Conservation (phyloP, 805 yeast genomes). For the Candida namnaoensis region DNA sequence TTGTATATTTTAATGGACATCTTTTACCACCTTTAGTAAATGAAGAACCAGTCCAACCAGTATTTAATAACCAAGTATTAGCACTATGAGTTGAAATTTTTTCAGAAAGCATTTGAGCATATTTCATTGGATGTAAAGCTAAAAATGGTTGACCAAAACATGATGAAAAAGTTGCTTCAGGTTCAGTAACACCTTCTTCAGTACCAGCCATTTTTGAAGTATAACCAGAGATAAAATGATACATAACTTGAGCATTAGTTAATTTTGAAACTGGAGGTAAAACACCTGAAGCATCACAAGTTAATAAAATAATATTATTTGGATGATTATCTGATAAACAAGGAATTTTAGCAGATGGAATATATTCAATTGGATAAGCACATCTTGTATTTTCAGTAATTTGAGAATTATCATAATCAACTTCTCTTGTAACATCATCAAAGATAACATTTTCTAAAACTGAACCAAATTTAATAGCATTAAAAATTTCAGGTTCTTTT, state of each 20-base stretch:
- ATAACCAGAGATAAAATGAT: conserved; percentile 97
- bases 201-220: conserved; percentile 99
- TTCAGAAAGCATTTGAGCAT: conserved; percentile 92
- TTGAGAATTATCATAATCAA: conserved; percentile 73
- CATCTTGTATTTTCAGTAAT: conserved; percentile 98
- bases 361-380: conserved; percentile 96
- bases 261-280: conserved; percentile 94
- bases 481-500: conserved; percentile 96
- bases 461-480: conserved; percentile 91
- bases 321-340: conserved; percentile 89
- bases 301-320: conserved; percentile 80
- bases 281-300: conserved; percentile 98
- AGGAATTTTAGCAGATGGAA: conserved; percentile 94
- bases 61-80: conserved; percentile 92
- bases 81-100: conserved; percentile 86
- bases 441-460: conserved; percentile 90
- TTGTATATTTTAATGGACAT: conserved; percentile 95
- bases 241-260: conserved; percentile 95
- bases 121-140: conserved; percentile 96
- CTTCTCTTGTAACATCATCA: conserved; percentile 69
- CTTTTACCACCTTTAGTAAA: conserved; percentile 92
- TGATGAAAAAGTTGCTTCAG: conserved; percentile 95
- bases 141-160: conserved; percentile 99
- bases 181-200: conserved; percentile 97
- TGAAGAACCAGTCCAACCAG: conserved; percentile 98